These are phyloP conservation scores for Colletotrichum nymphaeae DNA, from an alignment of 2,329 filamentous ascomycete genomes.

Conservation along the genomic window DNA sequence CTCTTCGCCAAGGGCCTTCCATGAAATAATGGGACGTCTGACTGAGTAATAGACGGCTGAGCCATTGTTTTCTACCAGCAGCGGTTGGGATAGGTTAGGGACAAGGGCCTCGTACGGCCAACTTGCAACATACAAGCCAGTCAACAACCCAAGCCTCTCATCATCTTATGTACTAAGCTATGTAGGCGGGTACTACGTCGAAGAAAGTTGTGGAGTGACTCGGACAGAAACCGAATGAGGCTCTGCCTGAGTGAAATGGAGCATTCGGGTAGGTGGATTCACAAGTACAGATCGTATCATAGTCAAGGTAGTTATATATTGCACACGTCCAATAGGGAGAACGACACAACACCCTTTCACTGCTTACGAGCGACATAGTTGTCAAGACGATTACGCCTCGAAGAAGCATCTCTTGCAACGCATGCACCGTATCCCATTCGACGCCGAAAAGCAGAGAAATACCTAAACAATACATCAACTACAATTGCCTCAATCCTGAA, in stretches of 20 bases:
- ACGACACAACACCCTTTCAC: not conserved
- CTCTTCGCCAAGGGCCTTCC: not conserved
- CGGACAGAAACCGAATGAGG: too few relatives aligned
- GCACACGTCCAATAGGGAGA: not conserved
- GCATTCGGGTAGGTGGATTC: not conserved
- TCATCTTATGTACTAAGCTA: not conserved
- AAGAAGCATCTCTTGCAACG: not conserved
- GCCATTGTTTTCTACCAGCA: not conserved
- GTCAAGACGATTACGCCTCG: not conserved
- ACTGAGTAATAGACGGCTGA: not conserved
- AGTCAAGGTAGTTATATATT: not conserved
- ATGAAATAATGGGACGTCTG: not conserved
- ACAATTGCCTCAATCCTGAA: slow-evolving; percentile 24
- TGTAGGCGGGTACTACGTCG: too few relatives aligned
- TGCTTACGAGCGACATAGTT: not conserved
- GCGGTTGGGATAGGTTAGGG: not conserved
- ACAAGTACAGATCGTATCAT: not conserved
- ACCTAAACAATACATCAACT: slow-evolving; percentile 24
- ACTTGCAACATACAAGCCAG: not conserved
- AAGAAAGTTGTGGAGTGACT: not conserved
- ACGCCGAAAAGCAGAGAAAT: slow-evolving; percentile 10
- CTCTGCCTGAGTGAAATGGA: not conserved
- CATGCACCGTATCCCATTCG: slow-evolving; percentile 1
- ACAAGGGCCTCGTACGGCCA: not conserved
- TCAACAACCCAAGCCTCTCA: not conserved